Evolutionary conservation across 768 basidiomycete species (phyloP).

Genomic region (Crassisporium funariophilum): DNA sequence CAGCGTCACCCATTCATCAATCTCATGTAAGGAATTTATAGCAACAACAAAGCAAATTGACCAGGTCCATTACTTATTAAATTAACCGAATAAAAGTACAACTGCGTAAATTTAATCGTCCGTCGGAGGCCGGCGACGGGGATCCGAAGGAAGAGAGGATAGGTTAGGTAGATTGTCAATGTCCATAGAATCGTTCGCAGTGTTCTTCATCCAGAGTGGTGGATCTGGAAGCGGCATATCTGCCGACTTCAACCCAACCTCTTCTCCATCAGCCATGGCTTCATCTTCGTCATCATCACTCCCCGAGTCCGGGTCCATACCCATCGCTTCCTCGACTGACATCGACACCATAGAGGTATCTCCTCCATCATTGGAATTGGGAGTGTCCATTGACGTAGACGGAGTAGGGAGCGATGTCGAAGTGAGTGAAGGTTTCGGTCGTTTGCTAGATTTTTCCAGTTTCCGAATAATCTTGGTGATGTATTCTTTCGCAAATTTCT

Average conservation of each 20-base stretch:
- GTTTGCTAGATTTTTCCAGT: slow-evolving; percentile 54
- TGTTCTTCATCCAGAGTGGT: background rate
- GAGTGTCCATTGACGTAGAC: slow-evolving; percentile 41
- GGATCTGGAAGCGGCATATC: slow-evolving; percentile 9
- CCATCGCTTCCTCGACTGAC: slow-evolving; percentile 38
- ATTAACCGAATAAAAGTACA: slow-evolving; percentile 14
- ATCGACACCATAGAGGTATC: slow-evolving; percentile 27
- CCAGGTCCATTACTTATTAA: slow-evolving; percentile 10
- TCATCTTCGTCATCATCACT: slow-evolving; percentile 30
- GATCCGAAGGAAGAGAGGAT: slow-evolving; percentile 11
- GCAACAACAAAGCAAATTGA: slow-evolving; percentile 6
- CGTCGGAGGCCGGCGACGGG: slow-evolving; percentile 17
- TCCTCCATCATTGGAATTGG: slow-evolving; percentile 39
- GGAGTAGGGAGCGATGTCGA: slow-evolving; percentile 18
- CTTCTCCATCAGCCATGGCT: slow-evolving; percentile 15
- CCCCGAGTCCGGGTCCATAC: slow-evolving; percentile 31
- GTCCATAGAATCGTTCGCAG: slow-evolving; percentile 8
- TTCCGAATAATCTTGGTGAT: slow-evolving; percentile 77
- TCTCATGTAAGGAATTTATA: background rate
- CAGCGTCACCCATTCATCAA: background rate
- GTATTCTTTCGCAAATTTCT: slow-evolving; percentile 91
- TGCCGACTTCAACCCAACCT: slow-evolving; percentile 4
- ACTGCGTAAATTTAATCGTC: background rate
- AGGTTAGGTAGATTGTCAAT: slow-evolving; percentile 5
- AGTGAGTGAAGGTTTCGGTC: slow-evolving; percentile 24